Evolutionary conservation across 495 filamentous ascomycete species (phyloP).

Genomic region (Penicillium roqueforti): DNA sequence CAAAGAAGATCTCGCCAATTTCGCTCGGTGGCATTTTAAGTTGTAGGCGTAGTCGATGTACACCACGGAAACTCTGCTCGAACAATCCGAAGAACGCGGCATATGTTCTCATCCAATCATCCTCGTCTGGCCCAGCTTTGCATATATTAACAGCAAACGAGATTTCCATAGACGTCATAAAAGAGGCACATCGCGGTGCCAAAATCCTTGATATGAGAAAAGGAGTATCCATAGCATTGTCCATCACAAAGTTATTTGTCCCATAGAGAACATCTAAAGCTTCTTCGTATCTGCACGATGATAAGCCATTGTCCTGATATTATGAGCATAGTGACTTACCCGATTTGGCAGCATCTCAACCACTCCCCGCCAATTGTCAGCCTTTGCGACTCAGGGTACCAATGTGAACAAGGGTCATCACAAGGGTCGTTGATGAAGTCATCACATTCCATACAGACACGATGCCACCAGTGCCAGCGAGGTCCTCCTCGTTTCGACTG

Average conservation of each 20-base stretch:
- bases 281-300: slow-evolving; percentile 13
- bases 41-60: slow-evolving; percentile 5
- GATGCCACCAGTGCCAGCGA: slow-evolving; percentile 18
- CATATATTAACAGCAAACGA: not conserved
- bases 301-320: not conserved
- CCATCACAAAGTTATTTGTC: slow-evolving; percentile 14
- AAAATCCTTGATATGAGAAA: slow-evolving; percentile 12
- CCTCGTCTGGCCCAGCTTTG: not conserved
- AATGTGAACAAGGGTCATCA: slow-evolving; percentile 3
- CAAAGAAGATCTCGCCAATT: too few species aligned
- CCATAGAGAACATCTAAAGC: slow-evolving; percentile 15
- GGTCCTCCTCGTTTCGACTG: too few species aligned
- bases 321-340: slow-evolving; percentile 3
- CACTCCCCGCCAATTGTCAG: slow-evolving; percentile 14
- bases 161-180: slow-evolving; percentile 14
- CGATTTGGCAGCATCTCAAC: slow-evolving; percentile 17
- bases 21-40: slow-evolving; percentile 4
- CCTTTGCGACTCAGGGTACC: too few species aligned
- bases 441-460: too few species aligned
- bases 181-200: not conserved
- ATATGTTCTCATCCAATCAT: slow-evolving; percentile 4
- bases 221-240: slow-evolving; percentile 3
- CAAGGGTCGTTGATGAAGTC: not conserved
- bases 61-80: slow-evolving; percentile 1
- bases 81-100: slow-evolving; percentile 8